Evolutionary conservation across 2,329 filamentous ascomycete genomes (phyloP), one percentile per base, ranked within the genome.

Genomic region (Chaetomiaceae sp.): DNA sequence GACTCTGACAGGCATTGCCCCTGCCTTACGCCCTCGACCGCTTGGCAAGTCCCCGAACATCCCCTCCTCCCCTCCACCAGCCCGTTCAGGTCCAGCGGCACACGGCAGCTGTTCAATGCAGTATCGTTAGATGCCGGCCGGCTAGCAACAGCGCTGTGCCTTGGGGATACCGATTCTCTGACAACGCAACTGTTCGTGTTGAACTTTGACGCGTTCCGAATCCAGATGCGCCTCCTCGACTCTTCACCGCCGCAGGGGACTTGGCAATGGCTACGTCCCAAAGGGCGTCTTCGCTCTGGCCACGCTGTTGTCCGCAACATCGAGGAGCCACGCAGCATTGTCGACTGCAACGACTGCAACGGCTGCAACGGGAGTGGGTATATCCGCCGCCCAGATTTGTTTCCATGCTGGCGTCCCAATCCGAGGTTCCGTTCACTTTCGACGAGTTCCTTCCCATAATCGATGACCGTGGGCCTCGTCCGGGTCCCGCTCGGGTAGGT

Each of bases 361-460:
- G n/a, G n/a, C n/a, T n/a, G n/a, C n/a, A n/a, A n/a, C n/a, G n/a
- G 38, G 38, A 48, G 23, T 36, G 51, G 23, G 27, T 21, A 48
- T 53, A 53, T 21, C 51, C 33, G 25, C 38, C 20, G 29, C n/a
- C 51, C 32, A 48, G 21, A 44, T 40, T 45, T 48, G 25, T 38
- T 13, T 6, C 33, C 27, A 16, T 21, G 14, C 38, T 51, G 47
- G 47, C 16, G 34, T 52, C 21, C 32, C 43, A 43, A 42, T 51
- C 48, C 55, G 51, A 48, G 46, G 20, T 47, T 43, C 48, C 48
- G 32, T 43, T 16, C 33, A n/a, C n/a, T 30, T 11, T 48, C 46
- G 25, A 18, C 47, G 38, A 27, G 21, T 18, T 34, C 8, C 18
- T 20, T 18, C 23, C 30, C 16, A 6, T 41, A 27, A 32, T 16